These are phyloP conservation scores for Lentinula detonsa DNA, from an alignment of 768 basidiomycete genomes.

Conservation along the genomic window DNA sequence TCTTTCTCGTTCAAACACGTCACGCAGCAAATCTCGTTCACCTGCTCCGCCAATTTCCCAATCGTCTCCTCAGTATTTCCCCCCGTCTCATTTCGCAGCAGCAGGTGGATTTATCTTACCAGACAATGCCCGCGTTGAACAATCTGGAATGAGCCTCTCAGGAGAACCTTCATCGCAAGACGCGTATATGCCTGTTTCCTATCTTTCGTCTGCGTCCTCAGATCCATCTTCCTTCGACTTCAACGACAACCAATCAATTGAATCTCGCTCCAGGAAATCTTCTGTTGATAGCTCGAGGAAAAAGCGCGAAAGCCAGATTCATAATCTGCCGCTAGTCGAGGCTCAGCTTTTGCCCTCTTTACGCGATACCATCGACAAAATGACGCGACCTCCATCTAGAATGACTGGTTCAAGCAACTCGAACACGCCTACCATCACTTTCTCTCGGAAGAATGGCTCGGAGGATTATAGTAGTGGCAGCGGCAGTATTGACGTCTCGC, in stretches of 20 bases:
- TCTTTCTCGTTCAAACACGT: conserved; percentile 12
- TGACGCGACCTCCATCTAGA: conserved; percentile 53
- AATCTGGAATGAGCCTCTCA: neutral
- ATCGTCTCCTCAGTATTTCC: conserved; percentile 36
- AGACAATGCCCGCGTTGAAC: conserved; percentile 5
- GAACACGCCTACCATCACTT: conserved; percentile 6
- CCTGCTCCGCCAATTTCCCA: conserved; percentile 27
- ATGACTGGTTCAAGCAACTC: conserved; percentile 11
- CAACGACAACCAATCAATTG: neutral
- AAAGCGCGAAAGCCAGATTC: conserved; percentile 37
- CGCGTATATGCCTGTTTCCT: conserved; percentile 17
- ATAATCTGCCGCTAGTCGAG: conserved; percentile 55
- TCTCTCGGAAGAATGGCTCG: neutral
- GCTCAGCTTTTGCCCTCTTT: conserved; percentile 63
- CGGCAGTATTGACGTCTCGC: neutral
- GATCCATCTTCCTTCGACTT: conserved; percentile 26
- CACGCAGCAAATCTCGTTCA: conserved; percentile 35
- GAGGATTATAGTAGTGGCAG: neutral
- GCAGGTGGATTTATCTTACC: conserved; percentile 32
- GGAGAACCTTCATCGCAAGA: conserved; percentile 8
- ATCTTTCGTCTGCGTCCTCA: neutral
- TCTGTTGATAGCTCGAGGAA: conserved; percentile 12
- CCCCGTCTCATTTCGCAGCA: conserved; percentile 52
- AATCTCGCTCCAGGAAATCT: conserved; percentile 7
- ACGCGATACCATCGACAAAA: conserved; percentile 65